Base-by-base conservation (phyloP, 179 eudicot species). In the Drosera spatulata region DNA sequence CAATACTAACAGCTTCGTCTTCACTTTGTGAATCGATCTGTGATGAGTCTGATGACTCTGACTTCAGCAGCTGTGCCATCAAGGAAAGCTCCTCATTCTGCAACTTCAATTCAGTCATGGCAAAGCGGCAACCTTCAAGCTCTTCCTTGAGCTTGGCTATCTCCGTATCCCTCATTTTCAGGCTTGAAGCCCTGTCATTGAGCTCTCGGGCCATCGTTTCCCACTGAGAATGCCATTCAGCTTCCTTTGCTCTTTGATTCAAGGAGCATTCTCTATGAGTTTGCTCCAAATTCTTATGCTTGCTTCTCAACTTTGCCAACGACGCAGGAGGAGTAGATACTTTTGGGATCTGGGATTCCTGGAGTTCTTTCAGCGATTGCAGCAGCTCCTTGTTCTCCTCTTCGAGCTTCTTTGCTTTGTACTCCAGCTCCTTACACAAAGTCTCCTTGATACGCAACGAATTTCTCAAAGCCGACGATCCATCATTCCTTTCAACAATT, bases 281-380 rank as follows among this genome's bases (percentile, higher is more conserved):
- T 64, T 85, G 78, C 77, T 88, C 91, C 65, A 85, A 65, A 7
- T 77, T 55, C 67, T 77, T 90, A 38, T 86, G 80, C 71, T 87
- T 90, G 56, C 69, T 78, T 55, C 83, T 82, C 39, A 86, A 77
- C 70, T 81, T 89, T 41, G 83, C 68, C 33, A 22, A 22, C 67
- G 83, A 63, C 2, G 89, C 69, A n/a, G 86, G 78, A 72, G 86
- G 77, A 4, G 87, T 68, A 50, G 41, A 45, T 65, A 79, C 80
- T 67, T 78, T 80, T 2, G 78, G 83, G 60, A 83, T 89, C 57
- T 81, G 86, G 73, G 87, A 78, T 81, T 89, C 99, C 63, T 83
- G 96, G 52, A 84, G 76, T 58, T 88, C 95, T 73, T 79, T 84
- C 1, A 85, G 62, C 4, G 90, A 76, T 33, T 52, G 41, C 48